Percentiles rank a stretch among this genome's conserved stretches.
Conservation (phyloP, 192 early-diverging fungal genomes). For the Phycomyces nitens region DNA sequence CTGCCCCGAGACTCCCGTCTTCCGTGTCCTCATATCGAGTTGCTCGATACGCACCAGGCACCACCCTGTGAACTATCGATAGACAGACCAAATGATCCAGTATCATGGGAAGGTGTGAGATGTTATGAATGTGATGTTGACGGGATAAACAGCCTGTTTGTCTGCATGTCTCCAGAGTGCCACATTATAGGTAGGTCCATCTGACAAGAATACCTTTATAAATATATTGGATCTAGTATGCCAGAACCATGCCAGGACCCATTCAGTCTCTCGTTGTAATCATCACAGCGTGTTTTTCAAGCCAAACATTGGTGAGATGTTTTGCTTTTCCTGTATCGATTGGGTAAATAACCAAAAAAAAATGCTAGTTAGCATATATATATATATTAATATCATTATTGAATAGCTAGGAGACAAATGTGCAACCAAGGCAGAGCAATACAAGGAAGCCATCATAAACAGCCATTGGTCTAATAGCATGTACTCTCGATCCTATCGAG, state of each 20-base stretch:
- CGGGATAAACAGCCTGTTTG: neutral
- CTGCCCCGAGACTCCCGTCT: neutral
- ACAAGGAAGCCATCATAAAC: neutral
- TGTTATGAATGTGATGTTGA: neutral
- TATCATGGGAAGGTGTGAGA: neutral
- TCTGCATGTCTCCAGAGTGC: neutral
- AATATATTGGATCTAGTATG: slow-evolving; percentile 13
- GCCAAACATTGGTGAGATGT: slow-evolving; percentile 13
- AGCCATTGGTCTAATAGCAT: neutral
- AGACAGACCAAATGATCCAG: neutral
- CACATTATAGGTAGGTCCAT: neutral
- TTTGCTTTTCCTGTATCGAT: slow-evolving; percentile 19
- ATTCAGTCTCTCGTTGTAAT: neutral
- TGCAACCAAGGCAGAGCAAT: slow-evolving; percentile 16
- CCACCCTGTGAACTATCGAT: neutral
- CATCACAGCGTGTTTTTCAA: slow-evolving; percentile 23
- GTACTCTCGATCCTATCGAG: neutral
- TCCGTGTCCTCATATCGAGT: neutral
- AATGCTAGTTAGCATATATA: too few species aligned
- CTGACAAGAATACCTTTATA: neutral
- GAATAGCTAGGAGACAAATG: slow-evolving; percentile 16
- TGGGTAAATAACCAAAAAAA: slow-evolving; percentile 28
- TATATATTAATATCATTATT: too few species aligned
- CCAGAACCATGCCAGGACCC: slow-evolving; percentile 20
- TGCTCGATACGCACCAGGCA: neutral